Percentiles rank a stretch among this genome's conserved stretches.
Conservation (phyloP, 208 protist species). For the Leishmania gerbilli region DNA sequence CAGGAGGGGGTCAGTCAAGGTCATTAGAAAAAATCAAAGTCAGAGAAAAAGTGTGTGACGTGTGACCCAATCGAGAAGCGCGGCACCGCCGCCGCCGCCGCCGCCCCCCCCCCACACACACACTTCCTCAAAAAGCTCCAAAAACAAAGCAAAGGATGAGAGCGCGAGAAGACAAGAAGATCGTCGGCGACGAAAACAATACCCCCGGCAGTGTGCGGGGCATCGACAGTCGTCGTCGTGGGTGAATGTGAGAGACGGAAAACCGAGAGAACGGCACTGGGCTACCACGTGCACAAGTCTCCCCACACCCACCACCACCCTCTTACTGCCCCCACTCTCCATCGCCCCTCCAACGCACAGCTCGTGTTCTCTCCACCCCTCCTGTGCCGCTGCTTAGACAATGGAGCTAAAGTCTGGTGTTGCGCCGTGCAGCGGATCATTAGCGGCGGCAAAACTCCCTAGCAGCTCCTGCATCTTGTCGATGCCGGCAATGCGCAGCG, state of each 20-base stretch:
- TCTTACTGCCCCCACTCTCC: not conserved
- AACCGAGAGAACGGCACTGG: not conserved
- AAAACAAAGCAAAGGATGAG: not conserved
- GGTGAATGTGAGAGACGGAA: not conserved
- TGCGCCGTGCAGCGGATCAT: slow-evolving; percentile 53
- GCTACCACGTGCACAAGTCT: not conserved
- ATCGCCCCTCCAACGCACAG: not conserved
- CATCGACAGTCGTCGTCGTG: not conserved
- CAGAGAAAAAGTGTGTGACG: not conserved
- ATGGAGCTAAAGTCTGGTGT: slow-evolving; percentile 77
- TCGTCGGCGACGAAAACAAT: not conserved
- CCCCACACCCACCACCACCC: not conserved
- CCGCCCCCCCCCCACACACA: too few species aligned
- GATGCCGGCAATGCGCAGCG: slow-evolving; percentile 82
- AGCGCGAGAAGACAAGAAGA: not conserved
- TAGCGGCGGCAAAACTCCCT: slow-evolving; percentile 47
- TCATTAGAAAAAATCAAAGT: not conserved
- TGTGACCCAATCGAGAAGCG: not conserved
- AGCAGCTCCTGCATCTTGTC: slow-evolving; percentile 87
- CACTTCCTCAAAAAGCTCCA: too few species aligned
- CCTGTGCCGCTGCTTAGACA: slow-evolving; percentile 35
- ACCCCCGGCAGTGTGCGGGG: not conserved
- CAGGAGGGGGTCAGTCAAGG: not conserved
- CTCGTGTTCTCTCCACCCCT: not conserved
- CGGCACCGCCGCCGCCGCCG: not conserved